These are phyloP conservation scores for Xylaria arbuscula DNA, from an alignment of 2,329 filamentous ascomycete genomes.

Conservation along the genomic window DNA sequence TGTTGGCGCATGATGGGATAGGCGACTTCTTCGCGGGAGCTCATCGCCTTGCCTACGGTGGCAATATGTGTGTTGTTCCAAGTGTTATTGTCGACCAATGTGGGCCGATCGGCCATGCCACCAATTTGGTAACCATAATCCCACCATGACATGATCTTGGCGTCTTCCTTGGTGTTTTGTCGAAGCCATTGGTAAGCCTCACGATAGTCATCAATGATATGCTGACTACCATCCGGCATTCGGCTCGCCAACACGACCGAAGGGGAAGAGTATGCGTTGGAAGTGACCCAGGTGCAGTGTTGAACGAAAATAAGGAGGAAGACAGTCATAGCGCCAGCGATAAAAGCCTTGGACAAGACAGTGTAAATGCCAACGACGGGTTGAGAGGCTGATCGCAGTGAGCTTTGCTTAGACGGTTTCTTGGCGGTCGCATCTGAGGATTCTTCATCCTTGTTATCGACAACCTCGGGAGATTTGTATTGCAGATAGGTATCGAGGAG, in stretches of 20 bases:
- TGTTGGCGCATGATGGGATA: constrained; percentile 99
- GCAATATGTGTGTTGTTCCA: constrained; percentile 99
- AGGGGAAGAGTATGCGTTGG: constrained; percentile 97
- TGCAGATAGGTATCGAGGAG: constrained; percentile 89
- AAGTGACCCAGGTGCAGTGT: constrained; percentile 99
- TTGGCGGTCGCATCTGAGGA: constrained; percentile 66
- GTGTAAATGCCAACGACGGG: constrained; percentile 88
- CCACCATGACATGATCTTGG: constrained; percentile 99
- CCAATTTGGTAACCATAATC: constrained; percentile 99
- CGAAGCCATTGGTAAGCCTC: constrained; percentile 99
- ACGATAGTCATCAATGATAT: constrained; percentile 99
- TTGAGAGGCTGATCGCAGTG: constrained; percentile 76
- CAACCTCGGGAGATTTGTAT: constrained; percentile 68
- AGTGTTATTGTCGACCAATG: constrained; percentile 98
- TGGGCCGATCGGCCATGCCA: constrained; percentile 97
- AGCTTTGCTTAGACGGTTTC: constrained; percentile 63
- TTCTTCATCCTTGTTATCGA: constrained; percentile 57
- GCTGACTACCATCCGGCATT: constrained; percentile 92
- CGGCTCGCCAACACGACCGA: constrained; percentile 95
- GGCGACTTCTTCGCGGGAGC: constrained; percentile 94
- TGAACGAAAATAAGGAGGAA: constrained; percentile 94
- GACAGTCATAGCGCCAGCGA: constrained; percentile 76
- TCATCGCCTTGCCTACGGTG: constrained; percentile 99
- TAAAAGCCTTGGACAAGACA: constrained; percentile 79
- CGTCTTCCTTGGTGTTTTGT: constrained; percentile 93